Evolutionary conservation across 2,329 filamentous ascomycete species (phyloP).

Genomic region (Exophiala bonariae): DNA sequence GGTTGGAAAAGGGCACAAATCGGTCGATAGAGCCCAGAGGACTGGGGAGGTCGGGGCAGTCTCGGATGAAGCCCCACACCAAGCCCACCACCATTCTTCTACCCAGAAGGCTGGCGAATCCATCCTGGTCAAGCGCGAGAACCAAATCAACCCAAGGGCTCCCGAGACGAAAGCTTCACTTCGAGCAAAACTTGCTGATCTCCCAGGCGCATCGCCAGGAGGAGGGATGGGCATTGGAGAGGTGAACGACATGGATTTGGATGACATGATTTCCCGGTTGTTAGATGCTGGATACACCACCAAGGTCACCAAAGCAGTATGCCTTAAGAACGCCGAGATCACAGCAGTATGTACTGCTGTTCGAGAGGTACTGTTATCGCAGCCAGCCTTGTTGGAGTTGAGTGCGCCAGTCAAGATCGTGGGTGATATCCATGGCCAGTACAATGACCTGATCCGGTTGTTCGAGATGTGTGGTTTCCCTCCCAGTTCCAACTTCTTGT

Average conservation of each 20-base stretch:
- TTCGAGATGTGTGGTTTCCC: constrained; percentile 99
- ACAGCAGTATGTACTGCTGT: constrained; percentile 87
- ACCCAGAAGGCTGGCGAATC: constrained; percentile 78
- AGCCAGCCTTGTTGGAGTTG: constrained; percentile 88
- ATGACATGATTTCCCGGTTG: constrained; percentile 94
- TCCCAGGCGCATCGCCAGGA: constrained; percentile 45
- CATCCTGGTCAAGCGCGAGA: constrained; percentile 81
- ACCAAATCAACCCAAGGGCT: constrained; percentile 66
- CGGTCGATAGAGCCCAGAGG: constrained; percentile 77
- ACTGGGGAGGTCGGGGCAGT: constrained; percentile 92
- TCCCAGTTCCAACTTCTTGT: constrained; percentile 86
- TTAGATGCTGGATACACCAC: constrained; percentile 93
- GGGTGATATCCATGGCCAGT: constrained; percentile 94
- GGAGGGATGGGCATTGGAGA: constrained; percentile 79
- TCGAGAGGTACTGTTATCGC: constrained; percentile 83
- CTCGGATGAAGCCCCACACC: constrained; percentile 82
- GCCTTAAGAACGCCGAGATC: constrained; percentile 96
- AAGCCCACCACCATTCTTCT: constrained; percentile 56
- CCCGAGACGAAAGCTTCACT: constrained; percentile 38
- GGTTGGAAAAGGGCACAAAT: constrained; percentile 70
- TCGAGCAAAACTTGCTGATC: constrained; percentile 29
- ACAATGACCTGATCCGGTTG: constrained; percentile 92
- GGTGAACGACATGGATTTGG: constrained; percentile 87
- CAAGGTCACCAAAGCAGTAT: constrained; percentile 97
- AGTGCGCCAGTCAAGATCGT: constrained; percentile 97